Percentiles rank a stretch among this genome's conserved stretches.
phyloP scores from a whole-genome alignment of 2,329 filamentous ascomycete species.

The Pseudogymnoascus sp. region DNA sequence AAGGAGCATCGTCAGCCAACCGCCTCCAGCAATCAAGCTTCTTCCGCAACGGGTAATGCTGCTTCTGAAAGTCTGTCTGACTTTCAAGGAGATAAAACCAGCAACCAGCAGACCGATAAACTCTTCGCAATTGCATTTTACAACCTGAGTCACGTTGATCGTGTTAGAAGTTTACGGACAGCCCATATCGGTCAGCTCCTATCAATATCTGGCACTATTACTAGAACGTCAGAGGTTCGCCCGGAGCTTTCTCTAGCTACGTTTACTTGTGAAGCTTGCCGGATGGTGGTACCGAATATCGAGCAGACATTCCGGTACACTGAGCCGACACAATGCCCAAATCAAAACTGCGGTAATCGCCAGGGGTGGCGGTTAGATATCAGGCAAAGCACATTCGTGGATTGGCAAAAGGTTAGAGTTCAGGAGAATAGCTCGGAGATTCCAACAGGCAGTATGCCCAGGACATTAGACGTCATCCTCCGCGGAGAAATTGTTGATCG shows the following conservation, averaged over 20 bases:
- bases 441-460: conserved; percentile 95
- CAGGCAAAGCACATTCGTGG: conserved; percentile 91
- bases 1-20: conserved; percentile 82
- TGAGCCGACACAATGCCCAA: conserved; percentile 92
- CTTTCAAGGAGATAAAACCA: conserved; percentile 61
- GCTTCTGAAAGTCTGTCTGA: conserved; percentile 59
- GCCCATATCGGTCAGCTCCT: conserved; percentile 86
- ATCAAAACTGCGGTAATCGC: conserved; percentile 78
- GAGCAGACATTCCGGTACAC: conserved; percentile 98
- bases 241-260: conserved; percentile 89
- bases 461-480: conserved; percentile 94
- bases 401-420: conserved; percentile 98
- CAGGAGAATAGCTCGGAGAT: conserved; percentile 99
- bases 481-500: conserved; percentile 96
- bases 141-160: conserved; percentile 50
- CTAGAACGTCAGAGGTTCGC: conserved; percentile 90
- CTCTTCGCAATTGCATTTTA: conserved; percentile 75
- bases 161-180: conserved; percentile 55
- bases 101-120: conserved; percentile 94
- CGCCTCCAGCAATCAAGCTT: conserved; percentile 63
- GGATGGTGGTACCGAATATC: conserved; percentile 76
- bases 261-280: conserved; percentile 85
- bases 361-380: conserved; percentile 96
- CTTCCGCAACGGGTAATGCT: conserved; percentile 57
- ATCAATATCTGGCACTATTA: conserved; percentile 94